These are phyloP conservation scores for Sporisorium exsertum DNA, from an alignment of 1,284 basidiomycete genomes.

Conservation along the genomic window DNA sequence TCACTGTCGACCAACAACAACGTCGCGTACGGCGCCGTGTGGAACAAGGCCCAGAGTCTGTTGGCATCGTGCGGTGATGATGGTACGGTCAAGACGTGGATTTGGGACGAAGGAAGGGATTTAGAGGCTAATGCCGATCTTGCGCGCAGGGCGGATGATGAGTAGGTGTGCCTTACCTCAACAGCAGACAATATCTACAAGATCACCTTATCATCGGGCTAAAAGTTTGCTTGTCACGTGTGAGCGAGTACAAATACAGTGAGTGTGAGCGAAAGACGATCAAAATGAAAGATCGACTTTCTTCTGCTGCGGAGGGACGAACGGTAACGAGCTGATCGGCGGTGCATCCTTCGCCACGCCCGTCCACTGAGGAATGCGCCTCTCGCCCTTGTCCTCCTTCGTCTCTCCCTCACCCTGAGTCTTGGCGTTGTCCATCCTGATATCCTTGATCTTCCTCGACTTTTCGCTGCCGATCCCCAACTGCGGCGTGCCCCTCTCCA, in stretches of 20 bases:
- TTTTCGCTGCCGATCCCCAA: conserved; percentile 63
- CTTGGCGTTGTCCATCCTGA: conserved; percentile 27
- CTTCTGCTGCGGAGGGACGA: conserved; percentile 20
- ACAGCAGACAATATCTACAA: not conserved
- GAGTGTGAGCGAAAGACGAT: conserved; percentile 2
- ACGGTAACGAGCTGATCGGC: conserved; percentile 31
- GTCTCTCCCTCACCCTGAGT: not conserved
- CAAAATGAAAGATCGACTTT: conserved; percentile 35
- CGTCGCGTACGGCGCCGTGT: conserved; percentile 71
- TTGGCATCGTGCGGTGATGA: conserved; percentile 71
- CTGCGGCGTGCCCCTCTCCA: conserved; percentile 64
- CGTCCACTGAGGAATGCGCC: conserved; percentile 57
- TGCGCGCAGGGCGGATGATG: conserved; percentile 23
- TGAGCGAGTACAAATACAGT: not conserved
- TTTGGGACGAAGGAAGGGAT: conserved; percentile 56
- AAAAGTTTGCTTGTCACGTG: not conserved
- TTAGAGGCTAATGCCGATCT: conserved; percentile 34
- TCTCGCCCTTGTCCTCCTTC: conserved; percentile 16
- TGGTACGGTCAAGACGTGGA: conserved; percentile 71
- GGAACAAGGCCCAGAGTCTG: conserved; percentile 69
- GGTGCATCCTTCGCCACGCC: conserved; percentile 43
- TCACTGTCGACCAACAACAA: conserved; percentile 51
- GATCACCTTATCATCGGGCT: too few species aligned
- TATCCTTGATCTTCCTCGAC: conserved; percentile 48
- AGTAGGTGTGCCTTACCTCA: too few species aligned